phyloP scores from a whole-genome alignment of 108 stramenopile genomes.

The Skeletonema potamos region DNA sequence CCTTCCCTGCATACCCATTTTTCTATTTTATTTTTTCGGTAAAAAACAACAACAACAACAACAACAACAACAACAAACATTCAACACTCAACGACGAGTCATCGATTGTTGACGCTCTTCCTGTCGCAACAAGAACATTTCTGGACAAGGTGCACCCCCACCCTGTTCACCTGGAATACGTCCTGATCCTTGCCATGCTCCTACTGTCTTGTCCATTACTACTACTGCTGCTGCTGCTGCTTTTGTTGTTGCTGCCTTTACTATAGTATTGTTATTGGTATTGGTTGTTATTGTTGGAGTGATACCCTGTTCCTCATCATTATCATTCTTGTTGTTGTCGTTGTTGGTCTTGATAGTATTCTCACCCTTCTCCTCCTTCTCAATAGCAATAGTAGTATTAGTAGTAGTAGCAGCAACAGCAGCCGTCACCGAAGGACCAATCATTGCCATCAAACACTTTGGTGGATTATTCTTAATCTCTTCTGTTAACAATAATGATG shows the following conservation, averaged over 20 bases:
- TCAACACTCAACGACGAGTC: no score
- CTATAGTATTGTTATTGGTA: no score
- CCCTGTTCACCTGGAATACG: slow-evolving; percentile 69
- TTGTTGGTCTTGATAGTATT: neutral
- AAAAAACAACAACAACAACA: no score
- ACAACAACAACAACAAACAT: no score
- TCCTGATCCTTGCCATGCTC: slow-evolving; percentile 64
- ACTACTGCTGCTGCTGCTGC: slow-evolving; percentile 8
- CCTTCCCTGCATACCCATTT: no score
- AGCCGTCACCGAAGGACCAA: slow-evolving; percentile 50
- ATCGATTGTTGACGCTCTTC: slow-evolving; percentile 69
- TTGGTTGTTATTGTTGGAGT: no score
- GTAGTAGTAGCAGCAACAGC: neutral
- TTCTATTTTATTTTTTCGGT: no score
- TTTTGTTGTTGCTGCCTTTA: neutral
- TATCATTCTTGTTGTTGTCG: neutral
- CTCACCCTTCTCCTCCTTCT: neutral
- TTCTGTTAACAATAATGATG: slow-evolving; percentile 54
- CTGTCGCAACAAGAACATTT: slow-evolving; percentile 72
- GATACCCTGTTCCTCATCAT: no score
- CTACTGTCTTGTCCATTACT: slow-evolving; percentile 32
- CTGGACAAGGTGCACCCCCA: slow-evolving; percentile 89
- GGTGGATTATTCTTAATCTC: slow-evolving; percentile 79
- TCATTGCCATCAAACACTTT: slow-evolving; percentile 83
- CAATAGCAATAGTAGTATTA: no score